Conservation (phyloP, 202 grass and related monocot species). For the Setaria italica region DNA sequence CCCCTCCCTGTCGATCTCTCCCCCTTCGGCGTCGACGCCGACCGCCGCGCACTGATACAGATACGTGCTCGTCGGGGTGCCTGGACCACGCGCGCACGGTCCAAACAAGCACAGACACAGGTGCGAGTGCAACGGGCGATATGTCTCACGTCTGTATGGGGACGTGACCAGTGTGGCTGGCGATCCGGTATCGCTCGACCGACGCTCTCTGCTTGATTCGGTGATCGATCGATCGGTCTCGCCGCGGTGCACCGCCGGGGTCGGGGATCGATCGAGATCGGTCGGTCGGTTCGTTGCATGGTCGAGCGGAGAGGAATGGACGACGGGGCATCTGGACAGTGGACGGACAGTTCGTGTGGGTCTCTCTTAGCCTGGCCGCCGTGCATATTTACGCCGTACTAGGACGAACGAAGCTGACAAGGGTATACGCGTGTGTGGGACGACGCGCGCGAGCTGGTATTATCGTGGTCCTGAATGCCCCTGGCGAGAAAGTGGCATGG, state of each 20-base stretch:
- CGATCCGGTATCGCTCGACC: background rate
- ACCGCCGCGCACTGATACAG: background rate
- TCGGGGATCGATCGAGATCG: background rate
- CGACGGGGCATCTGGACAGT: background rate
- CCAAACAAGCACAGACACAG: constrained; percentile 1
- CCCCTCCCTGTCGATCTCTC: background rate
- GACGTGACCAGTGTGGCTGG: constrained; percentile 16
- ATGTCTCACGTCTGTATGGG: background rate
- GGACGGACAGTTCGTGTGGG: background rate
- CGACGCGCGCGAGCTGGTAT: background rate
- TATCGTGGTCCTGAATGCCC: background rate
- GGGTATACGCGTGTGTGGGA: background rate
- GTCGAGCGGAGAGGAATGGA: constrained; percentile 7
- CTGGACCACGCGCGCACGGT: background rate
- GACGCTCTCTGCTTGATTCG: background rate
- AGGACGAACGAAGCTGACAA: background rate
- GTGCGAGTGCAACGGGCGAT: background rate
- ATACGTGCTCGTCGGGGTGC: background rate
- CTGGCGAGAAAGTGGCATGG: background rate
- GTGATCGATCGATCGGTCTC: background rate
- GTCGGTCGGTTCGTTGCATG: background rate
- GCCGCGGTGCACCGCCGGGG: background rate
- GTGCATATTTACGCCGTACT: background rate
- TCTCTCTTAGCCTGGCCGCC: background rate
- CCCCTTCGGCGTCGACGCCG: constrained; percentile 28